These are phyloP conservation scores for Hansenula sp. DNA, from an alignment of 1,139 yeast species.

Conservation along the genomic window DNA sequence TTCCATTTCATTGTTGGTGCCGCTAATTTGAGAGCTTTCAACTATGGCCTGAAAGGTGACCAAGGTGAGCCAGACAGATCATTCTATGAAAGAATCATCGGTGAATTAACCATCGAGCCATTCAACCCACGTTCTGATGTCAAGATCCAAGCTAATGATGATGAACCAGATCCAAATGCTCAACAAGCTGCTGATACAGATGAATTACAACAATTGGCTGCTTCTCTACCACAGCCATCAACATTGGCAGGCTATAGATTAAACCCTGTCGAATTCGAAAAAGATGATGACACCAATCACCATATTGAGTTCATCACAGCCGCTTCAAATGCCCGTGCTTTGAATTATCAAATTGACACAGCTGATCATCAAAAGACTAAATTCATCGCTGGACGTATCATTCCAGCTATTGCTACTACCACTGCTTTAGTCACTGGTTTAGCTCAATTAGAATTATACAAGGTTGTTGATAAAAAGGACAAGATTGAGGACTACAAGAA, in stretches of 20 bases:
- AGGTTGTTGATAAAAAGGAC: slow-evolving; percentile 70
- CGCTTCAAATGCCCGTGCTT: slow-evolving; percentile 93
- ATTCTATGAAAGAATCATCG: slow-evolving; percentile 44
- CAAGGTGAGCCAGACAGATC: slow-evolving; percentile 42
- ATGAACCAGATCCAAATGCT: slow-evolving; percentile 80
- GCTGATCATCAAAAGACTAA: slow-evolving; percentile 76
- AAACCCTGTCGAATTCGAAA: slow-evolving; percentile 88
- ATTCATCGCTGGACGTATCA: slow-evolving; percentile 88
- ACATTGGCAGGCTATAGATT: slow-evolving; percentile 85
- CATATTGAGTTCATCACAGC: slow-evolving; percentile 97
- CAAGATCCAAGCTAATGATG: slow-evolving; percentile 83
- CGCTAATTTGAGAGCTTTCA: slow-evolving; percentile 86
- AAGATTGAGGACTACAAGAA: slow-evolving; percentile 88
- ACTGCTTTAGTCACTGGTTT: slow-evolving; percentile 95
- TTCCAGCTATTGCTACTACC: slow-evolving; percentile 98
- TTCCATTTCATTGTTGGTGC: slow-evolving; percentile 81
- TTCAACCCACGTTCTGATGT: slow-evolving; percentile 76
- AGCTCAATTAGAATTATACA: slow-evolving; percentile 87
- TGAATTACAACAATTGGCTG: slow-evolving; percentile 55
- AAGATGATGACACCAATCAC: slow-evolving; percentile 94
- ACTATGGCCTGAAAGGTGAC: slow-evolving; percentile 77
- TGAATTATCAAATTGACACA: slow-evolving; percentile 80
- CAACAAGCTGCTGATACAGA: slow-evolving; percentile 54
- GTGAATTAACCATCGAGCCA: slow-evolving; percentile 52
- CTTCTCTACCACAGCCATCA: slow-evolving; percentile 83